Base-by-base conservation (phyloP, 2,329 filamentous ascomycete species). In the Cyphellophora europaea region DNA sequence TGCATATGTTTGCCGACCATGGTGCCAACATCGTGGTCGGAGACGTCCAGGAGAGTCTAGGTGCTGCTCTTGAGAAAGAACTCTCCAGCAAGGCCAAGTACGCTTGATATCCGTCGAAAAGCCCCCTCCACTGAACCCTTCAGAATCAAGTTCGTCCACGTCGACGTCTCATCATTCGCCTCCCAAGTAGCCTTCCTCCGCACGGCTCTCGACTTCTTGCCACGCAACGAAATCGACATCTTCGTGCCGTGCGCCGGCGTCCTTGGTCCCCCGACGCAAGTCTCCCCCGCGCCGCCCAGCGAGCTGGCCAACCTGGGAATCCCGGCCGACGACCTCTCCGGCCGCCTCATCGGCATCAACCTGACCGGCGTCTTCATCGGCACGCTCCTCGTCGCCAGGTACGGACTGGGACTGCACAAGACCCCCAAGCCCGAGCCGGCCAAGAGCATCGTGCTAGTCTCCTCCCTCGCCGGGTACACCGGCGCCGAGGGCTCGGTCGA, bases 171-270 rank as follows among this genome's bases (percentile, higher is more conserved):
- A 2, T 63, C 70, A 43, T 83, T 77, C 75, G 58, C 73, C 28
- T 72, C 70, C 5, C 78, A 82, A 50, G 71, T 76, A 30, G 58
- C 66, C 17, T 63, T 82, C 35, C 83, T 83, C 63, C 70, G 72
- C 29, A 56, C 66, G 35, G 76, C 76, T 3, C 59, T 65, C 23
- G 59, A 61, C 34, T 56, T 72, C 36, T 77, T 71, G 40, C 66
- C 65, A 0, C 63, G 69, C 32, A 65, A 67, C 11, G 66, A 67
- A 8, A 68, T 82, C 43, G 75, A 82, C 53, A 61, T 67, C 13
- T 76, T 81, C 4, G 73, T 82, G 30, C 75, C 77, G 41, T 81
- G 79, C 50, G 79, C 79, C 0, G 79, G 79, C 30, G 70, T 82
- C 44, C 61, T 66, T 28, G 44, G 53, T 29, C 71, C 71, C 0